Base-by-base conservation (phyloP, 2,329 filamentous ascomycete genomes). In the Colletotrichum incanum region DNA sequence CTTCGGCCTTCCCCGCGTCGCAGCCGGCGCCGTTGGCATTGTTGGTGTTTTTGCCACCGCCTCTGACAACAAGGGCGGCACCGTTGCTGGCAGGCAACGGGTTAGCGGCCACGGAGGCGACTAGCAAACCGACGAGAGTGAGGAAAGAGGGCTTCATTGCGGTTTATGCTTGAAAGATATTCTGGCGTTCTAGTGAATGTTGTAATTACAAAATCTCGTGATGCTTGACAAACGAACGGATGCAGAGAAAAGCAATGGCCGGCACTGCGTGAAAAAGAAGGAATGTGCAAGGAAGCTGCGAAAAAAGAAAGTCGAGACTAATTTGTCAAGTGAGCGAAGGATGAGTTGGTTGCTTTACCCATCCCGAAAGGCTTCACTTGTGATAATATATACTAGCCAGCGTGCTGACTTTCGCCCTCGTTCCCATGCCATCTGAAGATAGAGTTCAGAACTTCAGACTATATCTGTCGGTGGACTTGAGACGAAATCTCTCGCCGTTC, bases 241-340 rank as follows among this genome's bases (percentile, higher is more conserved):
- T 55, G 66, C 47, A 58, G 55, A 73, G 28, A 62, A 52, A 26
- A 73, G 49, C 67, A 71, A 66, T 66, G 71, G 54, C 71, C 71
- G 55, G 71, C 66, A 73, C 66, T 65, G 71, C 71, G 61, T 12
- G 16, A 61, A 70, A 59, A 62, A 60, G 61, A 70, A 43, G 54
- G n/a, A 55, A 16, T 20, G 34, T 43, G 47, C 16, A 61, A 65
- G 23, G 39, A 56, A 43, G 49, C 52, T 26, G 28, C 23, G 39
- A 39, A 62, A 65, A 65, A 65, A 58, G 49, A 62, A 3, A 31
- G 60, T 54, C 34, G n/a, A 59, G 39, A 61, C 61, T 43, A 41
- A 41, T 31, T 20, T 41, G 34, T 55, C n/a, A 37, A 64, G 60
- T 23, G 2, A 47, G 43, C 58, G 43, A 61, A 41, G 41, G 67